phyloP scores from a whole-genome alignment of 495 filamentous ascomycete genomes.

The Neurospora tetrasperma region DNA sequence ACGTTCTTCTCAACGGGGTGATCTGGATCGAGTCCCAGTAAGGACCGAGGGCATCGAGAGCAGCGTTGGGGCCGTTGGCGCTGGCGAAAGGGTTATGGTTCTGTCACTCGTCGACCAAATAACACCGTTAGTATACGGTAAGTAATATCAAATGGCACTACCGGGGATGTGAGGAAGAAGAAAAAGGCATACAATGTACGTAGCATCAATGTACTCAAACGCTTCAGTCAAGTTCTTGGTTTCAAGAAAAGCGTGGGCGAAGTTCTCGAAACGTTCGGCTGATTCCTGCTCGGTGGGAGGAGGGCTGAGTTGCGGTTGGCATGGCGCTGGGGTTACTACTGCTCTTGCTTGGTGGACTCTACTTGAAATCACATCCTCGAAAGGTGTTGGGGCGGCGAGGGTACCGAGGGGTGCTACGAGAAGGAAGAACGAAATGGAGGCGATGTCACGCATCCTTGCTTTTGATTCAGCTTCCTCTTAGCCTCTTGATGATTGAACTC shows the following conservation, averaged over 20 bases:
- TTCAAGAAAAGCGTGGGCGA: slow-evolving; percentile 25
- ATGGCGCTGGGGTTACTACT: slow-evolving; percentile 13
- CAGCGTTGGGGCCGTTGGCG: slow-evolving; percentile 1
- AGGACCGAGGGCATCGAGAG: slow-evolving; percentile 6
- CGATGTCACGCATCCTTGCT: neutral
- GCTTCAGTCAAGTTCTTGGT: slow-evolving; percentile 24
- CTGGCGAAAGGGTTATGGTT: slow-evolving; percentile 3
- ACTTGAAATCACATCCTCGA: neutral
- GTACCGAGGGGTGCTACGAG: neutral
- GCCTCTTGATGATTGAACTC: neutral
- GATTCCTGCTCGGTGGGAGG: slow-evolving; percentile 17
- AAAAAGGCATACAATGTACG: slow-evolving; percentile 16
- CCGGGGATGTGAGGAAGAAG: neutral
- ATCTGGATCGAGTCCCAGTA: slow-evolving; percentile 15
- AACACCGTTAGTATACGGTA: neutral
- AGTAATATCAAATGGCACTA: neutral
- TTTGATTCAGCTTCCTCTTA: neutral
- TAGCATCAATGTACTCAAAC: slow-evolving; percentile 21
- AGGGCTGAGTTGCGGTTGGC: slow-evolving; percentile 6
- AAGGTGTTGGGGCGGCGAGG: neutral
- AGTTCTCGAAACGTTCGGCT: slow-evolving; percentile 17
- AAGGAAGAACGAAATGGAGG: neutral
- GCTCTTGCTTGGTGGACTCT: neutral
- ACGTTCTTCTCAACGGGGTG: slow-evolving; percentile 13
- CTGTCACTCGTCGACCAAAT: neutral